Percentiles rank a stretch among this genome's conserved stretches.
Conservation (phyloP, 2,329 filamentous ascomycete genomes). For the Xylariomycetidae sp. region DNA sequence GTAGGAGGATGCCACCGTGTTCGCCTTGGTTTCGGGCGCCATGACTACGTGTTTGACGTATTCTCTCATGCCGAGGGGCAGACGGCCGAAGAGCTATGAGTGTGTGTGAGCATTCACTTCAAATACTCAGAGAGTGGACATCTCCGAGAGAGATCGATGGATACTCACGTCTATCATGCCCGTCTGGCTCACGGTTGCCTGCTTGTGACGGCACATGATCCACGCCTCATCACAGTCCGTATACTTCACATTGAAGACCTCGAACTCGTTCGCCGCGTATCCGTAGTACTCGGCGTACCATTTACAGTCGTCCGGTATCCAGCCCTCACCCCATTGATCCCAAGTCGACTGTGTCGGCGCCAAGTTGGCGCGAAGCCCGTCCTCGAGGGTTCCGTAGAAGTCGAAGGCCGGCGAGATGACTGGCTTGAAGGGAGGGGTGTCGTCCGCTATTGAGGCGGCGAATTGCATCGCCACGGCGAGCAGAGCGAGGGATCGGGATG, state of each 20-base stretch:
- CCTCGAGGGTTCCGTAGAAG: no score
- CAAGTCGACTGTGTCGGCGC: no score
- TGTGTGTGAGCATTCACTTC: conserved; percentile 13
- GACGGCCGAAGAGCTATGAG: conserved; percentile 21
- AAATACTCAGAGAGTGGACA: no score
- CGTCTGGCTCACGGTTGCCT: conserved; percentile 14
- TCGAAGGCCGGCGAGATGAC: no score
- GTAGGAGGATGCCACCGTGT: no score
- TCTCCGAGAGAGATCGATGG: conserved; percentile 20
- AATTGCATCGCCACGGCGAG: no score
- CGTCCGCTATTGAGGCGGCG: no score
- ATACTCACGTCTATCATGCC: conserved; percentile 18
- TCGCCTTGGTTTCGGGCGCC: conserved; percentile 10
- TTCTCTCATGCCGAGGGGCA: conserved; percentile 25
- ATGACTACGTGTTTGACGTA: conserved; percentile 21
- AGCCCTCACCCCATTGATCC: conserved; percentile 17
- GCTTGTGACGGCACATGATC: conserved; percentile 27
- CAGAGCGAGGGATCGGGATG: no score
- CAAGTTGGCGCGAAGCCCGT: no score
- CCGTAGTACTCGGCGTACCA: conserved; percentile 6
- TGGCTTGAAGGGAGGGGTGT: no score
- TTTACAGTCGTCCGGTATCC: conserved; percentile 18
- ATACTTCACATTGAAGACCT: conserved; percentile 22
- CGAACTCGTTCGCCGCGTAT: conserved; percentile 17
- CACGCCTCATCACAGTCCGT: conserved; percentile 23